Evolutionary conservation across 139 green algal species (phyloP).

Genomic region (Tetraselmis striata): DNA sequence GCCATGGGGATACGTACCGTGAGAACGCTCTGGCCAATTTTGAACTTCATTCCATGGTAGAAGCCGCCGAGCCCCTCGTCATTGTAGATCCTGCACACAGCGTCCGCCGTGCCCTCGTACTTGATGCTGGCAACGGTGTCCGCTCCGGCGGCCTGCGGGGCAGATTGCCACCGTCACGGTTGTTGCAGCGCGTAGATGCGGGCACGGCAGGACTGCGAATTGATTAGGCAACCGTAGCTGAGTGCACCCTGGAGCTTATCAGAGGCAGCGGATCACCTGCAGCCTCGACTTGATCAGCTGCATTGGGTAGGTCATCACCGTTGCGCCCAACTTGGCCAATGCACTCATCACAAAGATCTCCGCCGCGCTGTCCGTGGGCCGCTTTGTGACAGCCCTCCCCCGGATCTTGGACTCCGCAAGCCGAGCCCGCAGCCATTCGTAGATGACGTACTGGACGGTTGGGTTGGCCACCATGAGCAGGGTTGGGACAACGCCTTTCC

Average conservation of each 20-base stretch:
- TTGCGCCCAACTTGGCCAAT: conserved; percentile 86
- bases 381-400: conserved; percentile 1
- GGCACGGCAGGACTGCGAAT: neutral
- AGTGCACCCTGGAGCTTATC: too few species aligned
- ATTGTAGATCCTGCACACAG: neutral
- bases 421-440: conserved; percentile 62
- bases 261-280: conserved; percentile 26
- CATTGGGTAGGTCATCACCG: conserved; percentile 89
- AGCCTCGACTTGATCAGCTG: conserved; percentile 83
- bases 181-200: neutral
- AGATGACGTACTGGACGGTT: conserved; percentile 79
- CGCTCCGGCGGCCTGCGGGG: neutral
- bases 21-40: neutral
- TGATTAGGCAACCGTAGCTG: neutral
- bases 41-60: neutral
- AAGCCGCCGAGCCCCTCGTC: neutral
- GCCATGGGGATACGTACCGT: neutral
- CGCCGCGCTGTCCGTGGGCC: conserved; percentile 18
- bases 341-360: conserved; percentile 81
- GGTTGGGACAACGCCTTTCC: conserved; percentile 55
- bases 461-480: conserved; percentile 89
- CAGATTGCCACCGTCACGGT: neutral
- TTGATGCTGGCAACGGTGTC: neutral
- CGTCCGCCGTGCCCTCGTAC: neutral
- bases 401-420: conserved; percentile 11